phyloP scores from a whole-genome alignment of 257 asterid species.

The Leonotis leonurus region DNA sequence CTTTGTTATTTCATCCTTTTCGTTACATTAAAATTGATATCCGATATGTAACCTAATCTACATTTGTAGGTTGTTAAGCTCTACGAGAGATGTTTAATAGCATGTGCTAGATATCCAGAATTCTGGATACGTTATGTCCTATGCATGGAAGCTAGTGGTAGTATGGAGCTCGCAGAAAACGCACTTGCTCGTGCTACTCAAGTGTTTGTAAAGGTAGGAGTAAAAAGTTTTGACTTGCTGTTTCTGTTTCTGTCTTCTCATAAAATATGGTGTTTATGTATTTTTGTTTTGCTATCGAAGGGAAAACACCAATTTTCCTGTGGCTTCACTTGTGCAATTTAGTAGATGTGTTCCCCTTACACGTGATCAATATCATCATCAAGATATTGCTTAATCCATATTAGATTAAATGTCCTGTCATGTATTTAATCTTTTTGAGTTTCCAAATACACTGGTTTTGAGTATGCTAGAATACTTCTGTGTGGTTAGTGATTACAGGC shows the following conservation, averaged over 20 bases:
- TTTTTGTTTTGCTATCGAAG: background rate
- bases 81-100: slow-evolving; percentile 90
- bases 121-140: slow-evolving; percentile 84
- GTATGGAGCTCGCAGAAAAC: slow-evolving; percentile 91
- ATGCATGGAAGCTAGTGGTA: slow-evolving; percentile 87
- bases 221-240: background rate
- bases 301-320: too few relatives aligned
- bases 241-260: background rate
- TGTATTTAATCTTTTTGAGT: too few relatives aligned
- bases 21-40: slow-evolving; percentile 7
- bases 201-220: slow-evolving; percentile 78
- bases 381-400: too few relatives aligned
- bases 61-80: slow-evolving; percentile 82
- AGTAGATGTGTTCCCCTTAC: too few relatives aligned
- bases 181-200: slow-evolving; percentile 98
- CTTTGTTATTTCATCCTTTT: slow-evolving; percentile 16
- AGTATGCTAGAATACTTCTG: background rate
- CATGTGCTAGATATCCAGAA: slow-evolving; percentile 97
- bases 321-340: too few relatives aligned
- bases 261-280: background rate
- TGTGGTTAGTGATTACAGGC: background rate
- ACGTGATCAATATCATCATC: too few relatives aligned
- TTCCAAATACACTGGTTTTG: too few relatives aligned
- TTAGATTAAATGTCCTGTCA: too few relatives aligned
- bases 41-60: slow-evolving; percentile 21